Conservation (phyloP, 164 flowering plant genomes). For the Aristolochia fimbriata region DNA sequence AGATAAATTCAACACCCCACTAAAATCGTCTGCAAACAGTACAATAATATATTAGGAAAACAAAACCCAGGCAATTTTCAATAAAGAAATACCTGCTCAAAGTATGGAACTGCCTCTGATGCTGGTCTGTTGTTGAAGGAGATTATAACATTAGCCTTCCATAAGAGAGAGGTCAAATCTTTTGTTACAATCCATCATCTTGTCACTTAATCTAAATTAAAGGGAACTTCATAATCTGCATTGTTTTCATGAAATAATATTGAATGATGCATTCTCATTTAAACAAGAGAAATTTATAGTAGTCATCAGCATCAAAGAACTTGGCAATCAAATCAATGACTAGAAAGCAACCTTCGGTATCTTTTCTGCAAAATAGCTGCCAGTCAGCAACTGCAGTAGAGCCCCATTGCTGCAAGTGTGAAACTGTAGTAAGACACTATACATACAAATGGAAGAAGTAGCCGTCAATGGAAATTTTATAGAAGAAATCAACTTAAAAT, state of each 20-base stretch:
- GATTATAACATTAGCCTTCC: slow-evolving; percentile 88
- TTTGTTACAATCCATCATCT: slow-evolving; percentile 23
- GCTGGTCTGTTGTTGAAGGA: slow-evolving; percentile 95
- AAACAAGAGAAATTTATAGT: not conserved
- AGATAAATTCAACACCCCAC: too few relatives aligned
- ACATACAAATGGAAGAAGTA: too few relatives aligned
- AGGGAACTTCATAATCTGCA: slow-evolving; percentile 10
- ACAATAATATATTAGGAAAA: not conserved
- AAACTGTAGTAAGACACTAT: not conserved
- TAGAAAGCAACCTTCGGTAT: slow-evolving; percentile 71
- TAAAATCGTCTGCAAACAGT: too few relatives aligned
- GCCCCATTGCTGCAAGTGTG: slow-evolving; percentile 75
- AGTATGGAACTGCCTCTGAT: slow-evolving; percentile 93
- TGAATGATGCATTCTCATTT: not conserved
- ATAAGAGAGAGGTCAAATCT: slow-evolving; percentile 24
- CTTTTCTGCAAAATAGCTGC: slow-evolving; percentile 75
- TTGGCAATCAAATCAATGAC: slow-evolving; percentile 5
- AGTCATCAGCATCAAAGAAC: not conserved
- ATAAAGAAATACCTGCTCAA: slow-evolving; percentile 66
- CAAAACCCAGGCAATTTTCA: not conserved
- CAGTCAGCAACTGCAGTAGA: slow-evolving; percentile 71
- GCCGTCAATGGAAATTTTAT: too few relatives aligned
- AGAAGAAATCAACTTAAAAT: too few relatives aligned
- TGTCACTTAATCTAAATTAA: slow-evolving; percentile 12
- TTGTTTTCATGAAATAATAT: slow-evolving; percentile 8